phyloP scores from a whole-genome alignment of 768 basidiomycete species.

The Flagelloscypha sp. region DNA sequence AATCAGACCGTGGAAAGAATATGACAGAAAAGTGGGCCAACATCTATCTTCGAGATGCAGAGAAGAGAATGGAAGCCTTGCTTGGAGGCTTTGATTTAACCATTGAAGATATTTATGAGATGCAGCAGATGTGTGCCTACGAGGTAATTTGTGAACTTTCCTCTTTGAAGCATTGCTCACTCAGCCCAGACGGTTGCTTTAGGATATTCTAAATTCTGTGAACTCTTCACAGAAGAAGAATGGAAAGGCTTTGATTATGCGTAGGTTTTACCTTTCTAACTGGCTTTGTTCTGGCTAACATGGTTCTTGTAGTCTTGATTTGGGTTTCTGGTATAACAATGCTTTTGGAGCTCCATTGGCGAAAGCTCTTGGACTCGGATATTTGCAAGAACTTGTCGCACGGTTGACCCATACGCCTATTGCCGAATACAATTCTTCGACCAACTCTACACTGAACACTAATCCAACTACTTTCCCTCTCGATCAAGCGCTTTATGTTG shows the following conservation, averaged over 20 bases:
- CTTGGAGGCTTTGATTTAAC: constrained; percentile 55
- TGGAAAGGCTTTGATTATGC: constrained; percentile 92
- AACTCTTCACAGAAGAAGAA: constrained; percentile 82
- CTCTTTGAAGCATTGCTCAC: not conserved
- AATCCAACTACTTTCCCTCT: constrained; percentile 64
- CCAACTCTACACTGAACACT: constrained; percentile 75
- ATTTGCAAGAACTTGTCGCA: constrained; percentile 75
- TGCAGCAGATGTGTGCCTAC: constrained; percentile 82
- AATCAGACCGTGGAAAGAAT: constrained; percentile 45
- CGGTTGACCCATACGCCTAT: constrained; percentile 75
- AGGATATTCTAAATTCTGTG: constrained; percentile 87
- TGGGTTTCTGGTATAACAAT: constrained; percentile 68
- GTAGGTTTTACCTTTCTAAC: constrained; percentile 32
- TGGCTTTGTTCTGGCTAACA: not conserved
- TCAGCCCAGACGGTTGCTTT: constrained; percentile 70
- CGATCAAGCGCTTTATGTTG: constrained; percentile 68
- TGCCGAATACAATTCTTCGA: constrained; percentile 56
- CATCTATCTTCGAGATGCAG: constrained; percentile 65
- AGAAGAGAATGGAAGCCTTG: constrained; percentile 46
- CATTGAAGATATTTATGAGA: constrained; percentile 61
- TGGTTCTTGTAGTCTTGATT: constrained; percentile 40
- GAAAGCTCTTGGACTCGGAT: constrained; percentile 70
- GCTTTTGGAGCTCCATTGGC: constrained; percentile 79
- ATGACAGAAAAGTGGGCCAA: constrained; percentile 61
- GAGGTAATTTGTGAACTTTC: constrained; percentile 39